A percentile compares a stretch with the other conserved stretches of the same genome.
phyloP scores from a whole-genome alignment of 176 grass and related monocot species.

The Bothriochloa decipiens region DNA sequence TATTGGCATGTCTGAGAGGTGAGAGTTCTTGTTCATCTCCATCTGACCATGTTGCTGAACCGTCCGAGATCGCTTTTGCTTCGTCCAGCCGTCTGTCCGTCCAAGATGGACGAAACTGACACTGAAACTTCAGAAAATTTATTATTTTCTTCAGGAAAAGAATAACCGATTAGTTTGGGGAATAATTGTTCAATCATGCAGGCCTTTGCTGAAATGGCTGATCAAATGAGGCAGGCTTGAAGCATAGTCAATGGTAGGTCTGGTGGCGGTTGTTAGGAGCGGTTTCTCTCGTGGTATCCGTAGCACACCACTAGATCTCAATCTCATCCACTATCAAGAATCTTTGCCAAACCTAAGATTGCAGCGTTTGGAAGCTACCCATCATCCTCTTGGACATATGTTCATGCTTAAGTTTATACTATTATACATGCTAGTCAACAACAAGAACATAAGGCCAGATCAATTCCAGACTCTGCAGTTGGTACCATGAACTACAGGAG shows the following conservation, averaged over 20 bases:
- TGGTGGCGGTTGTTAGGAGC: slow-evolving; percentile 12
- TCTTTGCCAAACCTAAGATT: slow-evolving; percentile 20
- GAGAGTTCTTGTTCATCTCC: background rate
- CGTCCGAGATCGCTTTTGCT: slow-evolving; percentile 4
- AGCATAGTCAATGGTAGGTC: slow-evolving; percentile 22
- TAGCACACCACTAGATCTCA: background rate
- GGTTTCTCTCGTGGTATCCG: background rate
- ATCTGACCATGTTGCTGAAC: slow-evolving; percentile 22
- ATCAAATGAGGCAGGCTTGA: slow-evolving; percentile 13
- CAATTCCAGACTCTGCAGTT: too few relatives aligned
- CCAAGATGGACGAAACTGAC: background rate
- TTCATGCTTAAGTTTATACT: slow-evolving; percentile 1
- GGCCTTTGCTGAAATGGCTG: background rate
- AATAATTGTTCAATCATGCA: slow-evolving; percentile 32
- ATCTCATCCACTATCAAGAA: slow-evolving; percentile 46
- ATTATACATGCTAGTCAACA: too few relatives aligned
- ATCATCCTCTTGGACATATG: background rate
- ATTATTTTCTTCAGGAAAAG: background rate
- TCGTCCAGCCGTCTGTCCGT: background rate
- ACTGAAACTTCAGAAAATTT: background rate
- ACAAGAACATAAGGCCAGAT: too few relatives aligned
- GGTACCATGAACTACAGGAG: too few relatives aligned
- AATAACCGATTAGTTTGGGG: background rate
- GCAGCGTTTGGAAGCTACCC: slow-evolving; percentile 20
- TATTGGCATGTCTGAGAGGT: background rate